Evolutionary conservation across 2,329 filamentous ascomycete species (phyloP), one percentile per base, ranked within the genome.

Genomic region (Cladorrhinum sp.): DNA sequence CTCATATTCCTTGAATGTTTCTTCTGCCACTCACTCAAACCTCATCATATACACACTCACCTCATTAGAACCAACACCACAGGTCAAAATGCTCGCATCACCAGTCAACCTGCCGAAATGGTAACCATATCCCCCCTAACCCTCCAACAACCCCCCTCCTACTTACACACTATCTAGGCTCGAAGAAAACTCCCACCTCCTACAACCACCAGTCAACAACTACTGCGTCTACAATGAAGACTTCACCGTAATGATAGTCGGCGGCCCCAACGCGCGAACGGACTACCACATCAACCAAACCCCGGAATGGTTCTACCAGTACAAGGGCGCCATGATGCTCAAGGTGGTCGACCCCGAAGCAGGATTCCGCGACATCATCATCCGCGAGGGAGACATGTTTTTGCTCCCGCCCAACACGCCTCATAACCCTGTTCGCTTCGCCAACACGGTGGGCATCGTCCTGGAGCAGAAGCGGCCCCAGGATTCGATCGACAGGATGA

Each of bases 271-370:
- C 76, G 91, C 91, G 63, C 87, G 95, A 65, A 97, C 93, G 59
- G 95, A 98, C 81, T 99, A 97, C 81, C 95, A 98, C 82, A 93
- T 98, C 84, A 98, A 98, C 81, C 81, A 87, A 69, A 98, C 93
- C 0, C 87, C 95, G 12, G 95, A 98, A 76, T 98, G 93, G 88
- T 99, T 98, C 85, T 98, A 95, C 82, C 93, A 98, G 77, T 87
- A 96, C 83, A 87, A 88, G 70, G 95, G 95, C 66, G 87, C 89
- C 66, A 97, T 98, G 93, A 81, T 95, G 60, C 88, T 99, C 68
- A 96, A 96, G 74, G 90, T 95, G 16, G 90, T 97, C 65, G 92
- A 97, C 71, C 75, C 81, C 60, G 74, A 81, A 73, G 62, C 78
- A 27, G 38, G 24, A 52, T 96, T 96, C 77, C 84, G 86, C 66